A percentile compares a stretch with the other conserved stretches of the same genome.
These are phyloP conservation scores for Schoenoplectus tabernaemontani DNA, from an alignment of 202 grass and related monocot genomes.

Conservation along the genomic window DNA sequence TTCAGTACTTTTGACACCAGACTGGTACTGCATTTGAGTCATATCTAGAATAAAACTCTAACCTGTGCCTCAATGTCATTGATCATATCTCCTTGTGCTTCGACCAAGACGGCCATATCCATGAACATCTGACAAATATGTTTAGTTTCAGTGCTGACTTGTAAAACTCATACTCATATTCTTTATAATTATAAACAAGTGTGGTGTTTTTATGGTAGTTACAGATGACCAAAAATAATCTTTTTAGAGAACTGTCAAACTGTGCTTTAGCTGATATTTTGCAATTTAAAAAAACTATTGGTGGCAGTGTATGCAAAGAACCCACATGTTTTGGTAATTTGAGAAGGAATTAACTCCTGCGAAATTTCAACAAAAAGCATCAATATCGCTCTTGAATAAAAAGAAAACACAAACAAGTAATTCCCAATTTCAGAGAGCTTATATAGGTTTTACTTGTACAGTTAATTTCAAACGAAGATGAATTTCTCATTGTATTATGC, in stretches of 20 bases:
- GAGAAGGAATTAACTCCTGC: neutral
- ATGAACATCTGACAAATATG: conserved; percentile 53
- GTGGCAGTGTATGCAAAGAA: neutral
- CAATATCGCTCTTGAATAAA: neutral
- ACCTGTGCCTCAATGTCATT: conserved; percentile 83
- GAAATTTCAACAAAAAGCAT: neutral
- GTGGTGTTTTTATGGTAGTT: neutral
- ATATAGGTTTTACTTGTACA: neutral
- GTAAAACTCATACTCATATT: neutral
- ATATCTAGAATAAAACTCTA: neutral
- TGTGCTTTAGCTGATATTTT: neutral
- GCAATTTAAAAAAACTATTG: neutral
- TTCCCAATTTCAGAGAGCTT: neutral
- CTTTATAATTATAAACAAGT: neutral
- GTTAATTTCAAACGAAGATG: neutral
- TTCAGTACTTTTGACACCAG: neutral
- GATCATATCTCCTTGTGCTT: conserved; percentile 71
- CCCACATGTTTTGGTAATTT: neutral
- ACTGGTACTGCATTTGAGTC: neutral
- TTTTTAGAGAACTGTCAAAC: neutral
- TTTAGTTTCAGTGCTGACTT: neutral
- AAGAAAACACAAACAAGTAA: neutral
- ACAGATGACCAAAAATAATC: neutral
- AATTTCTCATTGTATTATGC: neutral
- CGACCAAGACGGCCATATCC: conserved; percentile 72